Evolutionary conservation across 139 green algal species (phyloP).

Genomic region (Chlorella sp.): DNA sequence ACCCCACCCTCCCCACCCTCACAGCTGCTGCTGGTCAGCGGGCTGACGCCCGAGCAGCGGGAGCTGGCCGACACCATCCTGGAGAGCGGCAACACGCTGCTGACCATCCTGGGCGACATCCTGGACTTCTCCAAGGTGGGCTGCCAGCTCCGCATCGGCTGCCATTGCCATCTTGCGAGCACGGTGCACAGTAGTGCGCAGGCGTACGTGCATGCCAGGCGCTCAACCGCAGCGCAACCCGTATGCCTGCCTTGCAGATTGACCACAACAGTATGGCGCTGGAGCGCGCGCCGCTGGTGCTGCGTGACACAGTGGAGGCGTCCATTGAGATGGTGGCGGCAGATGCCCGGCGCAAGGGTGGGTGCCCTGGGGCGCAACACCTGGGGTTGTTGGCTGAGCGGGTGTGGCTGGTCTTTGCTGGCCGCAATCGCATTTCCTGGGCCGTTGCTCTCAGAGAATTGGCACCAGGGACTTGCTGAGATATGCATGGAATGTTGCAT

Average conservation of each 20-base stretch:
- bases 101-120: constrained; percentile 70
- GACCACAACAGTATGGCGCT: constrained; percentile 51
- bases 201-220: too few relatives aligned
- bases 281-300: constrained; percentile 28
- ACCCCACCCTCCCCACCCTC: neutral
- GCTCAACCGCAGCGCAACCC: too few relatives aligned
- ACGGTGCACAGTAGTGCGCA: too few relatives aligned
- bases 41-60: constrained; percentile 67
- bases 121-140: constrained; percentile 64
- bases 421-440: too few relatives aligned
- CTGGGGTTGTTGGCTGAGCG: too few relatives aligned
- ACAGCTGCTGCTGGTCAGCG: constrained; percentile 63
- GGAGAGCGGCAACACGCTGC: constrained; percentile 60
- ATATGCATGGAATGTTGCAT: too few relatives aligned
- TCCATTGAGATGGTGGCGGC: constrained; percentile 47
- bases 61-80: constrained; percentile 59
- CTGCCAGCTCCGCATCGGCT: too few relatives aligned
- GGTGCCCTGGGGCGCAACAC: neutral
- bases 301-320: constrained; percentile 44
- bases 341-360: constrained; percentile 37
- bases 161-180: too few relatives aligned
- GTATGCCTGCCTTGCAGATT: constrained; percentile 26
- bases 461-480: too few relatives aligned
- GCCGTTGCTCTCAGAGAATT: too few relatives aligned
- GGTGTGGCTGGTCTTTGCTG: too few relatives aligned